Evolutionary conservation across 345 rosid genomes (phyloP), one percentile per base, ranked within the genome.

Genomic region (Brassica carinata): DNA sequence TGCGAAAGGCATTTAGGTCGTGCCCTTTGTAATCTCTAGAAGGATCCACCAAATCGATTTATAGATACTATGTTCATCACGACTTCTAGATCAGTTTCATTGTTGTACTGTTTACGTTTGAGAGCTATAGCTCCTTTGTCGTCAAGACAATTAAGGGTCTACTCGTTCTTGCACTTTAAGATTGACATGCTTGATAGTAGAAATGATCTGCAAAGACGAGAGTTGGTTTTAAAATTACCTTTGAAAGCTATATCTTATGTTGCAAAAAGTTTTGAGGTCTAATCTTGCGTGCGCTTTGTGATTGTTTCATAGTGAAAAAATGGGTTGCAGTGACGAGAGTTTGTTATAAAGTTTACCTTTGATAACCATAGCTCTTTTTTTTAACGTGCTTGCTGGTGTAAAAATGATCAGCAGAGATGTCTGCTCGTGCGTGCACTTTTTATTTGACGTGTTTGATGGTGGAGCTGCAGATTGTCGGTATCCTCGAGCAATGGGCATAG

Each of bases 401-500:
- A 14, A 48, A 48, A 11, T 48, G 55, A 3, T 40, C 48, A 10
- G 48, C 48, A 40, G 48, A 40, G 48, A 40, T 40, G 48, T 36
- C 48, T 40, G 48, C 48, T 40, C 14, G 4, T 43, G 51, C 51
- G 51, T 43, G 51, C 51, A 10, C 11, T 43, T 43, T 72, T 73
- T 38, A n/a, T 73, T 26, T 38, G 73, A 69, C 7, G 1, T 27
- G 38, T 8, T 69, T 48, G 51, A 40, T 62, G 68, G 57, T 62
- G 48, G 45, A 18, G 71, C 14, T 53, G 15, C 81, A 94, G 98
- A 80, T 68, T 81, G 31, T 68, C 43, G 65, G 71, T 86, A 86
- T 53, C 79, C 84, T 69, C 83, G 88, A 7, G 82, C 79, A 2
- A 78, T 83, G 80, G 82, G 87, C 17, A 55, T 86, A 19, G 93